These are phyloP conservation scores for Beauveria pseudobassiana DNA, from an alignment of 2,329 filamentous ascomycete genomes.

Conservation along the genomic window DNA sequence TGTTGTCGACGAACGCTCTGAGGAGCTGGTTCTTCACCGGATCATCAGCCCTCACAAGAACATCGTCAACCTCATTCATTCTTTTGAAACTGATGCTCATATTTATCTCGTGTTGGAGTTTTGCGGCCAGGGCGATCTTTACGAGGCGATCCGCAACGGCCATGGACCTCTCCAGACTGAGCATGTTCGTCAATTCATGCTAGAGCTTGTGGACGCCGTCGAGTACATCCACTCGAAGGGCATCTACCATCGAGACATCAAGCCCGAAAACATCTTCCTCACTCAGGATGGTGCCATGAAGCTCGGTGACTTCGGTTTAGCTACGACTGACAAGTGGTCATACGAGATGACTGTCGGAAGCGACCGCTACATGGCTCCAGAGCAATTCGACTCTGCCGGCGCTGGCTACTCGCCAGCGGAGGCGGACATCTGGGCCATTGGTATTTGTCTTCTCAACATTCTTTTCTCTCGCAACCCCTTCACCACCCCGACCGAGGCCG, in stretches of 20 bases:
- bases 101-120: slow-evolving; percentile 91
- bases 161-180: slow-evolving; percentile 89
- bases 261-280: slow-evolving; percentile 98
- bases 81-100: slow-evolving; percentile 88
- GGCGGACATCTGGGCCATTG: slow-evolving; percentile 95
- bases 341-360: slow-evolving; percentile 91
- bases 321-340: slow-evolving; percentile 83
- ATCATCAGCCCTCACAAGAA: slow-evolving; percentile 75
- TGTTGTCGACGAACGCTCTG: slow-evolving; percentile 73
- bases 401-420: slow-evolving; percentile 86
- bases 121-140: slow-evolving; percentile 90
- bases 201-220: slow-evolving; percentile 84
- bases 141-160: slow-evolving; percentile 88
- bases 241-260: slow-evolving; percentile 96
- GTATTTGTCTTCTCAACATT: slow-evolving; percentile 92
- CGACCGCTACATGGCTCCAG: slow-evolving; percentile 97
- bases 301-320: slow-evolving; percentile 91
- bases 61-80: slow-evolving; percentile 85
- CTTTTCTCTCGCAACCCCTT: slow-evolving; percentile 97
- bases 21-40: slow-evolving; percentile 73
- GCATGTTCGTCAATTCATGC: slow-evolving; percentile 95
- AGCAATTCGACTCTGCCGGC: slow-evolving; percentile 87
- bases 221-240: slow-evolving; percentile 86
- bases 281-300: slow-evolving; percentile 84
- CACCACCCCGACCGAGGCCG: slow-evolving; percentile 79